Evolutionary conservation across 1,284 basidiomycete species (phyloP).

Genomic region (Tylopilus sp.): DNA sequence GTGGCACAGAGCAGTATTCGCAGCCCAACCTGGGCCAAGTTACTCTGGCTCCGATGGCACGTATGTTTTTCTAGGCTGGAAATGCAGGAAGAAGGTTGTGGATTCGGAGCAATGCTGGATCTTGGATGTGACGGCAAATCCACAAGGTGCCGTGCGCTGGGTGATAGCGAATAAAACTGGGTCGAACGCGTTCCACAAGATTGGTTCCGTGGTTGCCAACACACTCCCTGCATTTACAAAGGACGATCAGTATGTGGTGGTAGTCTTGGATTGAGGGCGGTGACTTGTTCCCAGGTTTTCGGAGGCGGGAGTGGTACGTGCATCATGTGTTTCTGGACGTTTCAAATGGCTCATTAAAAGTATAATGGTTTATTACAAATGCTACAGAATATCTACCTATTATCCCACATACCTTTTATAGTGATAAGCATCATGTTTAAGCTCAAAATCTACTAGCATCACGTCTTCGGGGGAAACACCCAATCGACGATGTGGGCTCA

Average conservation of each 20-base stretch:
- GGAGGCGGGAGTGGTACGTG: too few species aligned
- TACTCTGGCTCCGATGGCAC: not conserved
- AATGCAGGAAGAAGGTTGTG: not conserved
- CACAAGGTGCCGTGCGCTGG: constrained; percentile 1
- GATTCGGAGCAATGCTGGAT: not conserved
- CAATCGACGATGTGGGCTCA: too few species aligned
- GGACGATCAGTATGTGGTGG: not conserved
- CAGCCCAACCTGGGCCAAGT: not conserved
- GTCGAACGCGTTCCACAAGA: constrained; percentile 1
- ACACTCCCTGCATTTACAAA: not conserved
- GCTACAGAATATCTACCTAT: too few species aligned
- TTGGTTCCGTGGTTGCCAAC: constrained; percentile 6
- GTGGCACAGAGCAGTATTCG: not conserved
- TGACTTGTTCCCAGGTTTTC: too few species aligned
- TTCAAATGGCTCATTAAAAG: too few species aligned
- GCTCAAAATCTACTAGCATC: too few species aligned
- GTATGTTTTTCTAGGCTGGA: not conserved
- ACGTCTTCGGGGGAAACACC: too few species aligned
- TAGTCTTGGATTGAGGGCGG: not conserved
- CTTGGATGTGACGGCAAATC: constrained; percentile 1
- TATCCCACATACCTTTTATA: too few species aligned
- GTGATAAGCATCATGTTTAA: too few species aligned
- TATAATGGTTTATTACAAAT: too few species aligned
- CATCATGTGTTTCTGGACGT: too few species aligned
- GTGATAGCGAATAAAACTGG: constrained; percentile 5